These are phyloP conservation scores for Pouteria glomerata DNA, from an alignment of 148 eudicot genomes.

Conservation along the genomic window DNA sequence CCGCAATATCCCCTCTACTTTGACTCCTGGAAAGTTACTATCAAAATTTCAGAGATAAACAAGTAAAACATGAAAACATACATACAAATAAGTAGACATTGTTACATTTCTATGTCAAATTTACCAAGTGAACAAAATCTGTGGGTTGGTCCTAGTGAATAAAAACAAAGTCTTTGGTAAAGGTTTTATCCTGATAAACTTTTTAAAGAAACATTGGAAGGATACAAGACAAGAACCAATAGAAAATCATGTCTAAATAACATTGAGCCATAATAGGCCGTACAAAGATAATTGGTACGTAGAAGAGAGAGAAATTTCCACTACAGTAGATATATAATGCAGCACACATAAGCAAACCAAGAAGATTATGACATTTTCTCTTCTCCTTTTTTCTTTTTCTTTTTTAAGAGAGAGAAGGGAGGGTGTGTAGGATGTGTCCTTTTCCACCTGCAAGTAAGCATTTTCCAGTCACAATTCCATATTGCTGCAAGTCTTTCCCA, in stretches of 20 bases:
- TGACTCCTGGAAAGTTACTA: slow-evolving; percentile 49
- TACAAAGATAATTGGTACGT: background rate
- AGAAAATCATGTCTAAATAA: background rate
- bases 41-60: slow-evolving; percentile 10
- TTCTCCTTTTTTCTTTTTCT: background rate
- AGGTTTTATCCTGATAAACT: background rate
- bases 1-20: slow-evolving; percentile 87
- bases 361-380: slow-evolving; percentile 1
- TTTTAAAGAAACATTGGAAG: background rate
- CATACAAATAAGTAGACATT: background rate
- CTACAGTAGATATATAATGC: background rate
- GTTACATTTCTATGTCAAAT: background rate
- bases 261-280: background rate
- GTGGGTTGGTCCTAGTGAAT: background rate
- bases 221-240: background rate
- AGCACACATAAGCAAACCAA: background rate
- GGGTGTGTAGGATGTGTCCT: background rate
- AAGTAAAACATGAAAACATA: background rate
- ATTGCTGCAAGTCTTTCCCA: background rate
- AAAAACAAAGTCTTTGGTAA: background rate
- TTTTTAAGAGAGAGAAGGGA: no score
- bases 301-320: background rate
- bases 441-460: slow-evolving; percentile 1
- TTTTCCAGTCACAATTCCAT: background rate
- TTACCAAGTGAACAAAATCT: background rate